Percentiles rank a stretch among this genome's conserved stretches.
Conservation (phyloP, 108 stramenopile genomes). For the Stephanodiscus minutulus region DNA sequence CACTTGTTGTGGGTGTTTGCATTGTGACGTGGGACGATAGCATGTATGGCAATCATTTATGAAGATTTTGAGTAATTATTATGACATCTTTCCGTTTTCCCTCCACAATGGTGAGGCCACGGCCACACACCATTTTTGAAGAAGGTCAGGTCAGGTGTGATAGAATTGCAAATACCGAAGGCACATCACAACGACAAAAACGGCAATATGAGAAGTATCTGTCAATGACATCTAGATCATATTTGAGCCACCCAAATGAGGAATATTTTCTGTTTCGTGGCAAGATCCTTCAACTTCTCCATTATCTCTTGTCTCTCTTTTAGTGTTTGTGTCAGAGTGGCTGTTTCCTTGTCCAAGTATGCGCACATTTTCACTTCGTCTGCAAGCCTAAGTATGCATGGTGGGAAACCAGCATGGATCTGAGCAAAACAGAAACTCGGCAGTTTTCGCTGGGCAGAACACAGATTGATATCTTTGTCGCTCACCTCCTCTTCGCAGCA, state of each 20-base stretch:
- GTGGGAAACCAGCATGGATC: not conserved
- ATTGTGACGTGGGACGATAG: too few relatives aligned
- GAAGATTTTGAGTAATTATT: too few relatives aligned
- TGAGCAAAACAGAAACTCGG: not conserved
- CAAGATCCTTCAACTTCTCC: conserved; percentile 11
- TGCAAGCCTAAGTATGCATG: conserved; percentile 11
- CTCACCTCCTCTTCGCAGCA: too few relatives aligned
- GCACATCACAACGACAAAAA: too few relatives aligned
- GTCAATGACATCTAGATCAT: not conserved
- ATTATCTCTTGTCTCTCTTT: not conserved
- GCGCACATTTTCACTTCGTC: conserved; percentile 25
- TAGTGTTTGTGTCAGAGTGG: not conserved
- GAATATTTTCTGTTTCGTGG: conserved; percentile 15
- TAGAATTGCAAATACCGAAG: too few relatives aligned
- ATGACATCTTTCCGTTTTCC: too few relatives aligned
- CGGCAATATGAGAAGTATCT: not conserved
- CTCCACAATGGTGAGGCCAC: too few relatives aligned
- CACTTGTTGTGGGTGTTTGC: too few relatives aligned
- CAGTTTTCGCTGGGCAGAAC: not conserved
- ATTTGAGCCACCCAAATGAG: not conserved
- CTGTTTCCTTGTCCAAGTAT: conserved; percentile 2
- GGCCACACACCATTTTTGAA: too few relatives aligned
- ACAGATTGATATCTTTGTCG: not conserved
- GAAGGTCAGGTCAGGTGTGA: too few relatives aligned
- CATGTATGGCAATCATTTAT: too few relatives aligned